Base-by-base conservation (phyloP, 169 alveolate species). In the Ichthyophthirius multifiliis region DNA sequence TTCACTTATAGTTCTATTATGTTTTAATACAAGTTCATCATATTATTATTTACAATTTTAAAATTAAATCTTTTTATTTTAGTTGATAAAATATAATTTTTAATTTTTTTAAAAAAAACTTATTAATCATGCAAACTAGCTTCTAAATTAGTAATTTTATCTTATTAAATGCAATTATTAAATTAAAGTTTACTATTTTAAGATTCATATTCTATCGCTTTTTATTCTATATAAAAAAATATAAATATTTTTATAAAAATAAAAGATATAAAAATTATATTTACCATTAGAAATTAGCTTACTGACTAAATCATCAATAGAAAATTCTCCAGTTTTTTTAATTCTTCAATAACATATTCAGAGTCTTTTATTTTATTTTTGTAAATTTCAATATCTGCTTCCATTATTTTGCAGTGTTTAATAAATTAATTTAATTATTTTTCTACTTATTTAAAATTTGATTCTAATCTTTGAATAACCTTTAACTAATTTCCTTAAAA, bases 301-400 rank as follows among this genome's bases (percentile, higher is more conserved):
- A 12, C 41, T 18, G n/a, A 67, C 46, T 18, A 67, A 32, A 37
- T 30, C 45, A 5, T 34, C 43, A 12, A 67, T 39, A 6, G 77
- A 67, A 5, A 41, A 37, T 23, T 67, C 77, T 18, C 77, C 77
- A 9, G 77, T 37, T 67, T 67, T 44, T 67, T 67, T n/a, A 67
- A 18, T 3, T 39, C 46, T 37, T 67, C 23, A 12, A 67, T 5
- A 67, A 67, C 41, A 4, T 18, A 18, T n/a, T 67, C 77, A 13
- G 77, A 47, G 20, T 67, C 77, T 13, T 35, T 23, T 12, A 67
- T 67, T 18, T 67, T 67, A 2, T n/a, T 67, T 67, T 67, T 67
- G 12, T 67, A 67, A n/a, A 67, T 62, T 67, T 67, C 77, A 67
- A 67, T 67, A 67, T 67, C 77, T 12, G 77, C 77, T 39, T 67